phyloP scores from a whole-genome alignment of 2,329 filamentous ascomycete genomes.

The Fusarium anguioides region DNA sequence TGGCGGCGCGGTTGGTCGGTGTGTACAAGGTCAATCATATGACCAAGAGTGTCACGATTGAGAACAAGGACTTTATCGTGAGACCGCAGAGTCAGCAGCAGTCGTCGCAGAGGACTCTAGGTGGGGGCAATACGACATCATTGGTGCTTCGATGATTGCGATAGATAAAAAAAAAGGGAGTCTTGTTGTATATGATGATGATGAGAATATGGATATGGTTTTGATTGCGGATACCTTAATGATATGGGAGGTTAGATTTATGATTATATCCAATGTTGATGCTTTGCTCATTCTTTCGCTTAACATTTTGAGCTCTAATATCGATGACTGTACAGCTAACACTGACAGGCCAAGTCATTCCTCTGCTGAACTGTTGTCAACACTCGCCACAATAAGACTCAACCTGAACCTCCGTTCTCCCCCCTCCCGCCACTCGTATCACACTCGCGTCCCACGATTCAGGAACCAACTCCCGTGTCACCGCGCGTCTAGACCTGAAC shows the following conservation, averaged over 20 bases:
- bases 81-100: slow-evolving; percentile 51
- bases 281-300: neutral
- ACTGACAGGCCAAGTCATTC: neutral
- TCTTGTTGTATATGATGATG: slow-evolving; percentile 33
- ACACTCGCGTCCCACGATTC: slow-evolving; percentile 38
- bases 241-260: slow-evolving; percentile 40
- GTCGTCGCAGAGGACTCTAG: slow-evolving; percentile 47
- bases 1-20: slow-evolving; percentile 92
- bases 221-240: slow-evolving; percentile 36
- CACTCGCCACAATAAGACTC: slow-evolving; percentile 1
- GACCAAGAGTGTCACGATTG: slow-evolving; percentile 91
- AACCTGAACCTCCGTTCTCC: slow-evolving; percentile 19
- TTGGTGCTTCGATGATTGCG: slow-evolving; percentile 50
- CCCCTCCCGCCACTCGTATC: slow-evolving; percentile 11
- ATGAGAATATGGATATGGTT: slow-evolving; percentile 34
- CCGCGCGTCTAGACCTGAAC: slow-evolving; percentile 6
- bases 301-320: too few species aligned
- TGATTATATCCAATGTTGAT: slow-evolving; percentile 41
- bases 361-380: neutral
- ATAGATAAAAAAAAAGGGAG: neutral
- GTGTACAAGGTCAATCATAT: slow-evolving; percentile 99
- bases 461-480: slow-evolving; percentile 29
- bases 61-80: slow-evolving; percentile 81
- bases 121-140: slow-evolving; percentile 49
- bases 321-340: too few species aligned